Evolutionary conservation across 2,329 filamentous ascomycete genomes (phyloP), one percentile per base, ranked within the genome.

Genomic region (Hypoxylon sp.): DNA sequence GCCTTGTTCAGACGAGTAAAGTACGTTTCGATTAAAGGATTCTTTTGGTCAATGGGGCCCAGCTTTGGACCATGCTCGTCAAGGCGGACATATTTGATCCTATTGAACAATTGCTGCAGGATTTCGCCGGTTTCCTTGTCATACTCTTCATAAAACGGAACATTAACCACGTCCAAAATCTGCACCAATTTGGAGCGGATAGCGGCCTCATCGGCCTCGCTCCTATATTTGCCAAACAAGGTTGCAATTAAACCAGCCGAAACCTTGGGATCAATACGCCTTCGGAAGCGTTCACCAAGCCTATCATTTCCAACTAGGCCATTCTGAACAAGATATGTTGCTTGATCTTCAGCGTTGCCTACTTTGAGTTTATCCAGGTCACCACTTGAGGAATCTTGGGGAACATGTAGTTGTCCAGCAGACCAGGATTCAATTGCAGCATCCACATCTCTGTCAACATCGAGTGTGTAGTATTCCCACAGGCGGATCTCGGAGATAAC

Each of bases 1-100:
- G 97, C 97, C 30, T 87, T 78, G 1, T 94, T 93, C 43, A 99
- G 84, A 28, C 95, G 89, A 0, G 96, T 98, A 80, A 99, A 99
- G 82, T 99, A 99, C 0, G 92, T 86, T 82, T 99, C 96, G 69
- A 98, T 93, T 28, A 99, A 83, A 11, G 96, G 94, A 74, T 89
- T 95, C 59, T 90, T 82, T 6, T 89, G 81, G 62, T 89, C 91
- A 76, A 99, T 92, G 17, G 90, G 87, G 0, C 96, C 96, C 58
- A 93, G 82, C 78, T 93, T 95, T 2, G 96, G 96, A 0, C 96
- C 96, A 77, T 98, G 87, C 0, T 93, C 91, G 71, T 98, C 96
- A n/a, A 99, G 81, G 41, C 96, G 91, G 69, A 95, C 88, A 81
- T 99, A 99, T 80, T 97, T 98, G 82, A 94, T 93, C 67, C 97